Evolutionary conservation across 345 rosid genomes (phyloP), one percentile per base, ranked within the genome.

Genomic region (Kernera saxatilis): DNA sequence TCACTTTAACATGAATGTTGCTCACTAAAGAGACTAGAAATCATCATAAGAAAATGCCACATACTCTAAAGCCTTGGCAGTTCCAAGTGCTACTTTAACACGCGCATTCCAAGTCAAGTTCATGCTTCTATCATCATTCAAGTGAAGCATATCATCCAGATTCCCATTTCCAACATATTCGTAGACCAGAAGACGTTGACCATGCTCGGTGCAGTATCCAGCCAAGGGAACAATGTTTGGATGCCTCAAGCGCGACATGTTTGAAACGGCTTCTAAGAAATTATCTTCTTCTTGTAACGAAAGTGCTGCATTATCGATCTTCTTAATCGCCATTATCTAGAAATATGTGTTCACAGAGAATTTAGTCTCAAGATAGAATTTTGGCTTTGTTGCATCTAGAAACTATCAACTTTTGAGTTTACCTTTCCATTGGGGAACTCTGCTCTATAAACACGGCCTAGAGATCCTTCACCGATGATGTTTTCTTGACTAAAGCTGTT

Each of bases 61-160:
- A 62, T 94, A 94, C 99, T 92, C 99, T 79, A 95, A 80, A 77
- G 99, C 97, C 63, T 97, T 87, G 30, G 99, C 92, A 39, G 98
- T 88, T 53, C 98, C 98, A 55, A 95, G 93, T 12, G 98, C 98
- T n/a, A 92, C 94, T 72, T 97, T 82, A 72, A 92, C 99, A 55
- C 99, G 98, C 8, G 89, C 96, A 78, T 95, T 95, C 99, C 99
- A 95, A 52, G 87, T 82, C 41, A 95, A 76, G 1, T 61, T 69
- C 75, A 83, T 84, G 81, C 94, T 71, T 55, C 86, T 76, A 51
- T 92, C 97, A 59, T 92, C 98, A 46, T 80, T 74, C 79, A 85
- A 84, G 70, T 95, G 98, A 54, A 95, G 82, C 80, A 83, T 85
- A 60, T 95, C 99, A 50, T 95, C 97, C 64, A 92, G 79, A 77